phyloP scores from a whole-genome alignment of 331 rosid species.

The Phaseolus coccineus region DNA sequence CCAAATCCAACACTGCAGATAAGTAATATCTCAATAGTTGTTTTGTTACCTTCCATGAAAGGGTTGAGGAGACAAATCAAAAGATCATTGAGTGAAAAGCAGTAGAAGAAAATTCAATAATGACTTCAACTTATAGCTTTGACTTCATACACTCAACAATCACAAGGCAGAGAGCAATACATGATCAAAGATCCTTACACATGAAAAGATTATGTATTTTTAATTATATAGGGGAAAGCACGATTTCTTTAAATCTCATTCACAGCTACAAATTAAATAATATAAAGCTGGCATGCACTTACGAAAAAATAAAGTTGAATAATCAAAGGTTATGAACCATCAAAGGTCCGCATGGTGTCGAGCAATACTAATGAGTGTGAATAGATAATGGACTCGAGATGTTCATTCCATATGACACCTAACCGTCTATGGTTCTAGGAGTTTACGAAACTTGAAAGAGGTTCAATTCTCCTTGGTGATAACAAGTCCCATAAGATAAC shows the following conservation, averaged over 20 bases:
- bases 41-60: slow-evolving; percentile 9
- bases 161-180: not conserved
- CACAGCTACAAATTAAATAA: slow-evolving; percentile 1
- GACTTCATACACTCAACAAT: not conserved
- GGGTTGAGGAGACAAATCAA: slow-evolving; percentile 6
- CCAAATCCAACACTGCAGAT: slow-evolving; percentile 57
- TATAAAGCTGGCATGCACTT: slow-evolving; percentile 5
- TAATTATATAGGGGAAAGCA: not conserved
- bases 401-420: no score
- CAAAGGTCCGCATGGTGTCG: no score
- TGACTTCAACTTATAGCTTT: not conserved
- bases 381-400: no score
- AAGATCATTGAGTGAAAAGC: not conserved
- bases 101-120: not conserved
- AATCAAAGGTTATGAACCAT: not conserved
- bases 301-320: not conserved
- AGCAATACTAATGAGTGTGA: no score
- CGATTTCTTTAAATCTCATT: not conserved
- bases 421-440: no score
- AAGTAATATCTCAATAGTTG: not conserved
- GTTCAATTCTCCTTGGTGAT: no score
- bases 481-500: no score
- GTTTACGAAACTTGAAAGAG: no score
- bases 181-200: not conserved
- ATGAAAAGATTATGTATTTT: not conserved